Percentiles rank a stretch among this genome's conserved stretches.
These are phyloP conservation scores for Collybiopsis confluens DNA, from an alignment of 768 basidiomycete genomes.

Conservation along the genomic window DNA sequence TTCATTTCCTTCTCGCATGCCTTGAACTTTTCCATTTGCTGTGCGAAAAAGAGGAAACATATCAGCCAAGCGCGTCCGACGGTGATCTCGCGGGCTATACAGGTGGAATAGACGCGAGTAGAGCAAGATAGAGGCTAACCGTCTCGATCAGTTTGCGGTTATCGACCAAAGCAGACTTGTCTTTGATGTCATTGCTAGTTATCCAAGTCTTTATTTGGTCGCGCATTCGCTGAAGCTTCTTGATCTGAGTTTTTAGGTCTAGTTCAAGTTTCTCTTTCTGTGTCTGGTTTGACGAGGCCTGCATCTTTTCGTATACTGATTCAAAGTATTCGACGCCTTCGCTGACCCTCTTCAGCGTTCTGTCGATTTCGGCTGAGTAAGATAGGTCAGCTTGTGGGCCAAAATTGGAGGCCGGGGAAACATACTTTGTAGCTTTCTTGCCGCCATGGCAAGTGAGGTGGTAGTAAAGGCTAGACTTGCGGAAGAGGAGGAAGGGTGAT, in stretches of 20 bases:
- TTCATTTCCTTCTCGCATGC: slow-evolving; percentile 99
- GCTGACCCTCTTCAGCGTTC: slow-evolving; percentile 93
- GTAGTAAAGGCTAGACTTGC: not conserved
- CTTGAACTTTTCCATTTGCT: slow-evolving; percentile 99
- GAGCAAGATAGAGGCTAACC: slow-evolving; percentile 47
- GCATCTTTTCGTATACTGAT: slow-evolving; percentile 97
- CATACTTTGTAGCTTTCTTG: slow-evolving; percentile 85
- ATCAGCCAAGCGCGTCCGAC: not conserved
- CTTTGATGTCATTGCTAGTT: slow-evolving; percentile 97
- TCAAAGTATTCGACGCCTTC: slow-evolving; percentile 96
- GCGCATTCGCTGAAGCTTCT: slow-evolving; percentile 81
- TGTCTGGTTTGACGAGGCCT: slow-evolving; percentile 89
- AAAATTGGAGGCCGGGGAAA: not conserved
- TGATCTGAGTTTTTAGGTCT: slow-evolving; percentile 97
- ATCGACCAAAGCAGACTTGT: slow-evolving; percentile 89
- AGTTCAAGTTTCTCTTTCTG: slow-evolving; percentile 98
- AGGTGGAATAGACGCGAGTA: slow-evolving; percentile 15
- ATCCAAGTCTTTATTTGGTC: slow-evolving; percentile 97
- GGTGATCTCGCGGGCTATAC: slow-evolving; percentile 18
- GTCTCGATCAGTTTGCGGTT: slow-evolving; percentile 96
- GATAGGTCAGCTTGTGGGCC: not conserved
- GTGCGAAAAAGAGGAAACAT: not conserved
- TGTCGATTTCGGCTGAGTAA: slow-evolving; percentile 90
- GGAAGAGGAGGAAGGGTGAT: not conserved
- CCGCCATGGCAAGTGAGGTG: slow-evolving; percentile 62